A percentile compares a stretch with the other conserved stretches of the same genome.
These are phyloP conservation scores for Solanum arcanum DNA, from an alignment of 257 asterid species.

Conservation along the genomic window DNA sequence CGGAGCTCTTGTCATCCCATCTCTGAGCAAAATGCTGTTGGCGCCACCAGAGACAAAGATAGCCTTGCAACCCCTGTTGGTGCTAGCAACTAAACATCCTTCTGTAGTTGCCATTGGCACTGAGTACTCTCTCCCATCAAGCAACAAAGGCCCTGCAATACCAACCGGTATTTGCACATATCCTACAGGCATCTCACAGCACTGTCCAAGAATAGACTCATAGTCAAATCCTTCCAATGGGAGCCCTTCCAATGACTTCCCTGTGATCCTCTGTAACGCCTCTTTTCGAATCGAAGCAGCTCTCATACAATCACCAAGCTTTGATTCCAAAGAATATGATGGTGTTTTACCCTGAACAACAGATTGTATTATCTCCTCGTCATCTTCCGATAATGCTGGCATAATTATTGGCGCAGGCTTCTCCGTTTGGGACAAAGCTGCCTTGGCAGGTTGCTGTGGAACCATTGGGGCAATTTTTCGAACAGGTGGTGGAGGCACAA, in stretches of 20 bases:
- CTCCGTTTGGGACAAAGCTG: background rate
- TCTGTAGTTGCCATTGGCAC: conserved; percentile 64
- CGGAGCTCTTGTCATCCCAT: conserved; percentile 57
- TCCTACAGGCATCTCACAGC: conserved; percentile 69
- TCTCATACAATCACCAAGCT: conserved; percentile 36
- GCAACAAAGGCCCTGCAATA: conserved; percentile 47
- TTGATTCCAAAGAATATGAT: conserved; percentile 39
- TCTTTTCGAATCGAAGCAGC: conserved; percentile 39
- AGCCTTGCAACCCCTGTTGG: conserved; percentile 60
- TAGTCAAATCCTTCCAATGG: conserved; percentile 50
- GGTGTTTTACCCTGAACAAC: conserved; percentile 33
- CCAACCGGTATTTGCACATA: conserved; percentile 56
- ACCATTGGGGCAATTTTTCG: background rate
- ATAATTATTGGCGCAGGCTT: conserved; percentile 4
- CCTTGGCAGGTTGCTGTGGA: conserved; percentile 8
- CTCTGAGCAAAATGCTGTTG: conserved; percentile 24
- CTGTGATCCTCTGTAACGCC: conserved; percentile 41
- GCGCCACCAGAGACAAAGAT: conserved; percentile 42
- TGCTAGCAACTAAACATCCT: conserved; percentile 53
- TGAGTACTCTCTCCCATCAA: conserved; percentile 39
- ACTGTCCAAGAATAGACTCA: conserved; percentile 47
- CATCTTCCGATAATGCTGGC: conserved; percentile 15
- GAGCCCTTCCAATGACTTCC: conserved; percentile 38
- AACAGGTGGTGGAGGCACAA: conserved; percentile 7
- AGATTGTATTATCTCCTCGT: conserved; percentile 24